Conservation (phyloP, 1,284 basidiomycete species). For the Ceratobasidium theobromae region DNA sequence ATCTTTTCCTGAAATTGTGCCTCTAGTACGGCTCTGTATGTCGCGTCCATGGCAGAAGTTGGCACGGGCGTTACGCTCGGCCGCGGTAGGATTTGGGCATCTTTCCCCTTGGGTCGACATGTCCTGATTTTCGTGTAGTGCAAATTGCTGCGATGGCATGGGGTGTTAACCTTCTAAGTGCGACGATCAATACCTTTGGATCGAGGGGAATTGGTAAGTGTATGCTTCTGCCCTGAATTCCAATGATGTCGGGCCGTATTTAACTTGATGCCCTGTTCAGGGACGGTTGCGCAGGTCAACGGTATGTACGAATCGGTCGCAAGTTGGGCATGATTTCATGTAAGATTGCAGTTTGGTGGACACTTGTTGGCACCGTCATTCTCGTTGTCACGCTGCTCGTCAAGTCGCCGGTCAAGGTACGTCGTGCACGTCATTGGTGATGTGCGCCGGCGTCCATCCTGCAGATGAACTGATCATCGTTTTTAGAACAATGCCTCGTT, state of each 20-base stretch:
- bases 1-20: background rate
- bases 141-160: conserved; percentile 58
- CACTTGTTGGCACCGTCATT: conserved; percentile 59
- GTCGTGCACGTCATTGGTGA: conserved; percentile 11
- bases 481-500: conserved; percentile 54
- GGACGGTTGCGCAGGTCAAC: conserved; percentile 26
- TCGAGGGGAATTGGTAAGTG: conserved; percentile 62
- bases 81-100: conserved; percentile 39
- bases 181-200: conserved; percentile 56
- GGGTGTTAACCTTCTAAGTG: conserved; percentile 58
- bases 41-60: conserved; percentile 58
- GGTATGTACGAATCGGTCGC: conserved; percentile 15
- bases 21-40: conserved; percentile 54
- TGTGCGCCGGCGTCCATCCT: too few species aligned
- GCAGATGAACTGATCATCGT: background rate
- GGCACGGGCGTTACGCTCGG: conserved; percentile 50
- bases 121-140: background rate
- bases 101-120: background rate
- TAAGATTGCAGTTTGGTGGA: conserved; percentile 55
- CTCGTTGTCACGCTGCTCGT: conserved; percentile 58
- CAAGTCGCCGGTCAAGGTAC: conserved; percentile 57
- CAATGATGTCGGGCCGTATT: conserved; percentile 40
- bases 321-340: background rate
- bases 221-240: conserved; percentile 40
- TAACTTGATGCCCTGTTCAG: conserved; percentile 9